These are phyloP conservation scores for Malassezia nana DNA, from an alignment of 1,284 basidiomycete species.

Conservation along the genomic window DNA sequence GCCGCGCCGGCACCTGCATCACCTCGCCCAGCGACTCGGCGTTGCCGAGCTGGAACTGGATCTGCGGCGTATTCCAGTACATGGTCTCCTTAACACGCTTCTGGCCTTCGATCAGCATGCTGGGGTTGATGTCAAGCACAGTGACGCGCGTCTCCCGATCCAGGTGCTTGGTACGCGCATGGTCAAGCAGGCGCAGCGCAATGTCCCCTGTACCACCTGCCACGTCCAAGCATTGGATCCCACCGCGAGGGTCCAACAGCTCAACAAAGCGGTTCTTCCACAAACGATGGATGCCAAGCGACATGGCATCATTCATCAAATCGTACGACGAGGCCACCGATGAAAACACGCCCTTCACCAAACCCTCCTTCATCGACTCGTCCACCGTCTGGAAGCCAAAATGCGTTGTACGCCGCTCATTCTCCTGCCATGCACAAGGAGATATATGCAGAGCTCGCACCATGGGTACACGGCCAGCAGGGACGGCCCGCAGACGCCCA, in stretches of 20 bases:
- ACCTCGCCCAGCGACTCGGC: slow-evolving; percentile 62
- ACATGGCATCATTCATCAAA: slow-evolving; percentile 97
- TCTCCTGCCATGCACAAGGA: neutral
- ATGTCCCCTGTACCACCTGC: slow-evolving; percentile 96
- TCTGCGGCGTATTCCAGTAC: slow-evolving; percentile 67
- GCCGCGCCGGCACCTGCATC: slow-evolving; percentile 24
- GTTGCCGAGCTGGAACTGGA: slow-evolving; percentile 85
- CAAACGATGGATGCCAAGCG: slow-evolving; percentile 83
- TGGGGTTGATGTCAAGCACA: slow-evolving; percentile 85
- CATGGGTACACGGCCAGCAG: neutral
- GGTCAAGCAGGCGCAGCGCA: slow-evolving; percentile 82
- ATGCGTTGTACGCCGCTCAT: slow-evolving; percentile 54
- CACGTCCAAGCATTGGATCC: slow-evolving; percentile 71
- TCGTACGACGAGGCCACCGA: slow-evolving; percentile 94
- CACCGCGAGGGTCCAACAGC: slow-evolving; percentile 62
- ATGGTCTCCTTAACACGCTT: slow-evolving; percentile 55
- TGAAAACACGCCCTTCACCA: slow-evolving; percentile 84
- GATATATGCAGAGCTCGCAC: neutral
- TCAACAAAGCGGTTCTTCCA: slow-evolving; percentile 91
- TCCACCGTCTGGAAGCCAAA: slow-evolving; percentile 85
- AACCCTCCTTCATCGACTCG: slow-evolving; percentile 60
- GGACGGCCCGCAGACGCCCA: neutral
- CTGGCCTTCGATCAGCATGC: slow-evolving; percentile 89
- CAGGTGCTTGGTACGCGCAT: slow-evolving; percentile 69
- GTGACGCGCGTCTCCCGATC: slow-evolving; percentile 64